A percentile compares a stretch with the other conserved stretches of the same genome.
Evolutionary conservation across 768 basidiomycete species (phyloP).

Genomic region (Termitomyces sp.): DNA sequence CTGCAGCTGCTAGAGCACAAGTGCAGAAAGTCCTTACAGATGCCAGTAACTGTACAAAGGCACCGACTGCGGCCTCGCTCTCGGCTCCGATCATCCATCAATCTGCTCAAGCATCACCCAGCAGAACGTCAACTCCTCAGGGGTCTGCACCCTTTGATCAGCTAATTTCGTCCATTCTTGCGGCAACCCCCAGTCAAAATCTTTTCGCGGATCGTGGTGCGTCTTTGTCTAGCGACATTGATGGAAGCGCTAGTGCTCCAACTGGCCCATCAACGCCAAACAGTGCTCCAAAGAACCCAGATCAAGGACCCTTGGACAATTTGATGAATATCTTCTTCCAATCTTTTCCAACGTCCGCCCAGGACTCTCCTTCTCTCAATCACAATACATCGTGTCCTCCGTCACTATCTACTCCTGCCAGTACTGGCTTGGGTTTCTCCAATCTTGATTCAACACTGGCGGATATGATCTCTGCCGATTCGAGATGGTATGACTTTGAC

Average conservation of each 20-base stretch:
- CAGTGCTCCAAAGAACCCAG: slow-evolving; percentile 16
- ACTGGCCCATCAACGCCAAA: neutral
- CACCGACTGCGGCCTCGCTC: neutral
- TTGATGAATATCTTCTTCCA: slow-evolving; percentile 51
- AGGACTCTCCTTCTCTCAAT: slow-evolving; percentile 17
- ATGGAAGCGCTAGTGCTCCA: slow-evolving; percentile 3
- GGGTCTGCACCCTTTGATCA: slow-evolving; percentile 30
- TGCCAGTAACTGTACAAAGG: slow-evolving; percentile 14
- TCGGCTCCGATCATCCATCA: neutral
- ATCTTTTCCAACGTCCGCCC: slow-evolving; percentile 31
- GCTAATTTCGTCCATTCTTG: slow-evolving; percentile 33
- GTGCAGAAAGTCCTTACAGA: slow-evolving; percentile 21
- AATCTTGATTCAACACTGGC: slow-evolving; percentile 7
- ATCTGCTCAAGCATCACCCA: neutral
- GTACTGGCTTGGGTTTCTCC: slow-evolving; percentile 10
- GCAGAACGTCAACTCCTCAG: slow-evolving; percentile 6
- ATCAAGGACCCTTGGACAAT: slow-evolving; percentile 38
- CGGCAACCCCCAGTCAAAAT: slow-evolving; percentile 18
- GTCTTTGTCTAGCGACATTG: neutral
- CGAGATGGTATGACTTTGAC: slow-evolving; percentile 7
- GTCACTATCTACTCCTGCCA: neutral
- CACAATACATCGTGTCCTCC: slow-evolving; percentile 3
- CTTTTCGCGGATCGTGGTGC: neutral
- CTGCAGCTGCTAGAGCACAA: slow-evolving; percentile 5
- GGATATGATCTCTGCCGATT: slow-evolving; percentile 1